Evolutionary conservation across 192 early-diverging fungal genomes (phyloP).

Genomic region (Entomortierella parvispora): DNA sequence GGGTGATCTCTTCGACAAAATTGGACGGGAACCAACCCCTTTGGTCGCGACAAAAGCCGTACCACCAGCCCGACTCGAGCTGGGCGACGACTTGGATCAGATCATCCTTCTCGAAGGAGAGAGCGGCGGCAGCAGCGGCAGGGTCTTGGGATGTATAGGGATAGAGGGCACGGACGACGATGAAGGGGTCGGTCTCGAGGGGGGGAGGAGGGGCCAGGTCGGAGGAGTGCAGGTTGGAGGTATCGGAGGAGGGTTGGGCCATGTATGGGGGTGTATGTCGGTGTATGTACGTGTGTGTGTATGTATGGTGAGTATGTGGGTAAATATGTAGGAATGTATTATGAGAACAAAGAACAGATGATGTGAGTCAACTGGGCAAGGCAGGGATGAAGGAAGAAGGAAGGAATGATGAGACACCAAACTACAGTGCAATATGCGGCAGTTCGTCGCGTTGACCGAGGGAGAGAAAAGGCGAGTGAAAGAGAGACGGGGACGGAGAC

Average conservation of each 20-base stretch:
- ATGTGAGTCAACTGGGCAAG: neutral
- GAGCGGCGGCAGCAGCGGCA: constrained; percentile 68
- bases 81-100: constrained; percentile 90
- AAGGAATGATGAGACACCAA: neutral
- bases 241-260: neutral
- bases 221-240: neutral
- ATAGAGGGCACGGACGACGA: constrained; percentile 73
- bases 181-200: constrained; percentile 52
- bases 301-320: no score
- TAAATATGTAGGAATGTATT: no score
- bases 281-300: no score
- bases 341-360: neutral
- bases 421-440: no score
- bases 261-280: no score
- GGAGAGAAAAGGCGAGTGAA: neutral
- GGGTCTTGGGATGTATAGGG: constrained; percentile 80
- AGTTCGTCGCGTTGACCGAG: neutral
- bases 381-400: constrained; percentile 3
- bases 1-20: constrained; percentile 68
- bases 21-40: constrained; percentile 94
- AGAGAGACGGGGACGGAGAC: neutral
- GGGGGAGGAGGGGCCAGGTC: constrained; percentile 32
- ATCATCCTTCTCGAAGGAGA: constrained; percentile 86
- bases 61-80: constrained; percentile 97
- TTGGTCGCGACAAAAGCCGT: constrained; percentile 80